Percentiles rank a stretch among this genome's conserved stretches.
Conservation (phyloP, 2,329 filamentous ascomycete genomes). For the Cryphonectria parasitica region DNA sequence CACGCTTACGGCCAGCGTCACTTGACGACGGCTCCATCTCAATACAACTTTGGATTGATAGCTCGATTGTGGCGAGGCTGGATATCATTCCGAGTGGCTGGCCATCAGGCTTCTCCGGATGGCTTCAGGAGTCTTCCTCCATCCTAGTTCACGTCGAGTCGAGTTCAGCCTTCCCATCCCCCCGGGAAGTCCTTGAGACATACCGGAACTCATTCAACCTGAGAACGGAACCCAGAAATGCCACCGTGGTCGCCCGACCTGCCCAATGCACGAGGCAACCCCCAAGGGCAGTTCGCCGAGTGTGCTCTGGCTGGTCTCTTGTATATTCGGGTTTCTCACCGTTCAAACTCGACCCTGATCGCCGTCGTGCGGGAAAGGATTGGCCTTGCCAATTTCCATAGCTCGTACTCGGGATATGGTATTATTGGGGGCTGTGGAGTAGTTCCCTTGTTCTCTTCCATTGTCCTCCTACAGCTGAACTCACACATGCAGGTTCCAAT, state of each 20-base stretch:
- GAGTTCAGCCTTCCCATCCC: not conserved
- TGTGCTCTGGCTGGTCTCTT: not conserved
- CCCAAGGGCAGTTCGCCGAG: not conserved
- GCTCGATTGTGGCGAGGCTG: too few relatives aligned
- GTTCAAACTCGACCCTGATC: not conserved
- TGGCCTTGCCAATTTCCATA: not conserved
- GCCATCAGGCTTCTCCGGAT: not conserved
- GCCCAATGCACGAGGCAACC: not conserved
- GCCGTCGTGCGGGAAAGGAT: not conserved
- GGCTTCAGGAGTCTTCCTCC: not conserved
- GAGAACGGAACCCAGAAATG: not conserved
- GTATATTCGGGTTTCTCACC: not conserved
- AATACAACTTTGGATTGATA: not conserved
- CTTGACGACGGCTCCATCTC: not conserved
- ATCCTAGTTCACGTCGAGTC: not conserved
- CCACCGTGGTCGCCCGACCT: not conserved
- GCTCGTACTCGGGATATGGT: not conserved
- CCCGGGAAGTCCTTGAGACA: not conserved
- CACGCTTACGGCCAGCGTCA: constrained; percentile 4
- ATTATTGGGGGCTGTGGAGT: not conserved
- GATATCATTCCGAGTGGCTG: not conserved
- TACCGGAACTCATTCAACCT: not conserved
- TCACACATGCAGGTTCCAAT: not conserved
- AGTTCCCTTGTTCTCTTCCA: not conserved
- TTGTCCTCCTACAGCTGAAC: not conserved